A percentile compares a stretch with the other conserved stretches of the same genome.
Conservation (phyloP, 164 flowering plant genomes). For the grape (Vitis vinifera) region DNA sequence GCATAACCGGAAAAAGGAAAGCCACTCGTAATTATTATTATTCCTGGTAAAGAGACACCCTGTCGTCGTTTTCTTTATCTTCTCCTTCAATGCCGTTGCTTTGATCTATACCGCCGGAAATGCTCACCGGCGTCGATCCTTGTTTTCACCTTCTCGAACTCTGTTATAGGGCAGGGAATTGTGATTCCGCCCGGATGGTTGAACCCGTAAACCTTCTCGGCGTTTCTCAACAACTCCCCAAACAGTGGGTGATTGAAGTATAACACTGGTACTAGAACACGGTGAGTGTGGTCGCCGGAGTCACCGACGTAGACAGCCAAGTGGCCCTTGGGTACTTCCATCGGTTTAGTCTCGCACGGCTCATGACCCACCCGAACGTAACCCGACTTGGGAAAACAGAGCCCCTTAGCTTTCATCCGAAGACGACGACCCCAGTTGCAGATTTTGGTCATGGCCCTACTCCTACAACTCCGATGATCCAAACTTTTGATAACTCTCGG, state of each 20-base stretch:
- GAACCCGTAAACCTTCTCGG: conserved; percentile 58
- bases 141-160: conserved; percentile 49
- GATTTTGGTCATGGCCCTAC: conserved; percentile 12
- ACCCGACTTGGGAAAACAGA: conserved; percentile 14
- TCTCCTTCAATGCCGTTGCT: neutral
- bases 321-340: conserved; percentile 49
- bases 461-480: neutral
- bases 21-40: neutral
- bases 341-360: conserved; percentile 8
- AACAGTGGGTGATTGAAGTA: conserved; percentile 68
- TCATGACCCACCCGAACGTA: conserved; percentile 27
- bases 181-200: conserved; percentile 60
- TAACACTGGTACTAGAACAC: conserved; percentile 55
- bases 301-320: conserved; percentile 62
- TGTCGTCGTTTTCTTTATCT: too few species aligned
- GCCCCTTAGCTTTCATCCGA: conserved; percentile 14
- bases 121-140: conserved; percentile 40
- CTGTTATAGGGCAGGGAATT: conserved; percentile 53
- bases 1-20: neutral
- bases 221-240: conserved; percentile 48
- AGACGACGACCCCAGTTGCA: conserved; percentile 20
- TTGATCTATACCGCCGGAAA: too few species aligned
- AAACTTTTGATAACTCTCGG: neutral
- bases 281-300: conserved; percentile 24
- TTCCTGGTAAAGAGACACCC: too few species aligned